Evolutionary conservation across 2,329 filamentous ascomycete species (phyloP).

Genomic region (Sarocladium brachiariae): DNA sequence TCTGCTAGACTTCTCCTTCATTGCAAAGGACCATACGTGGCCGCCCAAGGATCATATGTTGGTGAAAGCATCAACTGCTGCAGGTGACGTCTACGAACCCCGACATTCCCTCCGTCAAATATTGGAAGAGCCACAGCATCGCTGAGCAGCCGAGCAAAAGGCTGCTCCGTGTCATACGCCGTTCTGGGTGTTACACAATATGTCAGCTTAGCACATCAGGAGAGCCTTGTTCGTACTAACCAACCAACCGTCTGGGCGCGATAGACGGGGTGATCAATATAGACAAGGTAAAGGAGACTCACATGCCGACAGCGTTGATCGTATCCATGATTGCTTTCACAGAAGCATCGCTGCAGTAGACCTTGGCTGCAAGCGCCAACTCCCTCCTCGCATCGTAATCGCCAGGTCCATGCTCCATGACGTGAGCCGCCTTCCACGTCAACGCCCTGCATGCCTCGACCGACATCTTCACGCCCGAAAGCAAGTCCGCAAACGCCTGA

Average conservation of each 20-base stretch:
- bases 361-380: constrained; percentile 41
- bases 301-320: constrained; percentile 46
- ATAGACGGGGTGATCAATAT: too few relatives aligned
- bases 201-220: neutral
- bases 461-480: constrained; percentile 45
- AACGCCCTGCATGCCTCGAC: constrained; percentile 41
- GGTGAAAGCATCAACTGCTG: constrained; percentile 1
- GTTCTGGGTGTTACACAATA: too few relatives aligned
- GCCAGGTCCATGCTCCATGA: constrained; percentile 33
- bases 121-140: neutral
- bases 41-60: constrained; percentile 1
- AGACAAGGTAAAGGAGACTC: constrained; percentile 17
- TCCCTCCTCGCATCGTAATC: constrained; percentile 34
- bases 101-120: neutral
- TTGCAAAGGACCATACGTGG: neutral
- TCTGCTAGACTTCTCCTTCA: neutral
- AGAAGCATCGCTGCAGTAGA: constrained; percentile 42
- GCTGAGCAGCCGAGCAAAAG: neutral
- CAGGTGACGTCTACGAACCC: neutral
- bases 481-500: constrained; percentile 43
- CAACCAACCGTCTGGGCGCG: neutral
- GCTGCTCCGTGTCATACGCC: neutral
- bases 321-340: constrained; percentile 41
- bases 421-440: constrained; percentile 44
- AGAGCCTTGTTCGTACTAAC: neutral